These are phyloP conservation scores for Lachnum nothofagi DNA, from an alignment of 2,329 filamentous ascomycete species.

Conservation along the genomic window DNA sequence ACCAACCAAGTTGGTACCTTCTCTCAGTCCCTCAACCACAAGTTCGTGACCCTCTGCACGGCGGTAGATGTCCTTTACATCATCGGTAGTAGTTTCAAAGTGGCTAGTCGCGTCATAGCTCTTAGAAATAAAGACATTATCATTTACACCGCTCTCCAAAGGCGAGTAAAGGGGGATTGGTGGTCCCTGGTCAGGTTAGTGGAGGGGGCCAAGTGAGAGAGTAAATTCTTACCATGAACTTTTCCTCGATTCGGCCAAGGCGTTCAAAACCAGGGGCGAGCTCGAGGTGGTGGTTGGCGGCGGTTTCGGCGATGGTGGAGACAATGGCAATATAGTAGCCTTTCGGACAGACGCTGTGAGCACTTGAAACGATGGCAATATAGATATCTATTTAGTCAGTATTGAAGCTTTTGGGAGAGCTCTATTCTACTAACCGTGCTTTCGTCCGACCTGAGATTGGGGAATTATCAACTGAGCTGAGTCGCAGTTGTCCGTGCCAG, in stretches of 20 bases:
- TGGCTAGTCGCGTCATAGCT: conserved; percentile 97
- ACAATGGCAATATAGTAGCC: conserved; percentile 99
- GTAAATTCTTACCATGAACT: conserved; percentile 68
- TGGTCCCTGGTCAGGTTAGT: conserved; percentile 48
- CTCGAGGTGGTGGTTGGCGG: conserved; percentile 92
- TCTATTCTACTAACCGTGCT: conserved; percentile 62
- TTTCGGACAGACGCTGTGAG: conserved; percentile 97
- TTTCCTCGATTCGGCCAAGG: conserved; percentile 90
- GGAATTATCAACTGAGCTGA: conserved; percentile 95
- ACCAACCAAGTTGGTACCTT: conserved; percentile 61
- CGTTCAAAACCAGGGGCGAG: conserved; percentile 87
- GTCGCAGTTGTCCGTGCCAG: conserved; percentile 82
- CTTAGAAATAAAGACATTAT: conserved; percentile 97
- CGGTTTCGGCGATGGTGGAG: conserved; percentile 88
- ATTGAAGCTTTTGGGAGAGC: not conserved
- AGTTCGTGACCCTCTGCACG: conserved; percentile 69
- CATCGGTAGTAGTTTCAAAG: conserved; percentile 88
- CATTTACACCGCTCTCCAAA: conserved; percentile 70
- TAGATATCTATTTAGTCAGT: conserved; percentile 70
- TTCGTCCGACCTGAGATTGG: conserved; percentile 92
- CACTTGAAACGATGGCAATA: conserved; percentile 88
- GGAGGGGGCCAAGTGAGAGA: not conserved
- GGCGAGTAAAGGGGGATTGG: conserved; percentile 95
- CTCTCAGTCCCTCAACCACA: conserved; percentile 59
- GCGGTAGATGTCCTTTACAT: conserved; percentile 89